Conservation (phyloP, 1,139 yeast genomes). For the Pichia kudriavzevii region DNA sequence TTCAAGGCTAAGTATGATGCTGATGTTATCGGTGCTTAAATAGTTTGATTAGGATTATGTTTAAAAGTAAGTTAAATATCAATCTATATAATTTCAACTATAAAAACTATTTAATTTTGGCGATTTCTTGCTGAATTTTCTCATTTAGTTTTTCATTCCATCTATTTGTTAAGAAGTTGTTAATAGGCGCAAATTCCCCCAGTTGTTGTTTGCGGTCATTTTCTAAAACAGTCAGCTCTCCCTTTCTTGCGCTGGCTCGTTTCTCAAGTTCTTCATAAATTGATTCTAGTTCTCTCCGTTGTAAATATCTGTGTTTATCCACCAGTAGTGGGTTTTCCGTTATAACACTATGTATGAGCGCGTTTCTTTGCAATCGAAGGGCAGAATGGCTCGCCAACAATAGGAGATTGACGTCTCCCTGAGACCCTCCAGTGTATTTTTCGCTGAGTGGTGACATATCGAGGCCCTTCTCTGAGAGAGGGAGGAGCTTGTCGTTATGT, state of each 20-base stretch:
- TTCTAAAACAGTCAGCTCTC: slow-evolving; percentile 15
- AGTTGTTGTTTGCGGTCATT: slow-evolving; percentile 19
- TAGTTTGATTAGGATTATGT: slow-evolving; percentile 9
- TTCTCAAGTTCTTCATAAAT: not conserved
- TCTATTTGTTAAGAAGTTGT: slow-evolving; percentile 21
- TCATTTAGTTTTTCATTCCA: slow-evolving; percentile 26
- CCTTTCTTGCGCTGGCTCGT: not conserved
- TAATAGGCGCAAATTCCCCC: slow-evolving; percentile 23
- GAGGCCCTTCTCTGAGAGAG: not conserved
- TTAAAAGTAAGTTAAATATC: slow-evolving; percentile 1
- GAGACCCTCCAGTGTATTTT: slow-evolving; percentile 5
- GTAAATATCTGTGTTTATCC: not conserved
- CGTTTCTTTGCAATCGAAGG: not conserved
- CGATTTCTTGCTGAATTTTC: slow-evolving; percentile 20
- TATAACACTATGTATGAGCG: not conserved
- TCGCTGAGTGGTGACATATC: slow-evolving; percentile 1
- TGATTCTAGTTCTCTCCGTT: not conserved
- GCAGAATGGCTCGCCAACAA: slow-evolving; percentile 11
- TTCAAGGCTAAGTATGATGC: slow-evolving; percentile 99
- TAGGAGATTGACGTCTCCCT: not conserved
- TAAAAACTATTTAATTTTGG: slow-evolving; percentile 15
- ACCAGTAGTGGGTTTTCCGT: not conserved
- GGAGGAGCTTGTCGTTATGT: not conserved
- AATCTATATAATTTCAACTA: slow-evolving; percentile 3
- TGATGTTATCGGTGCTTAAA: slow-evolving; percentile 82